These are phyloP conservation scores for Pigoraptor vietnamica DNA, from an alignment of 78 protist species.

Conservation along the genomic window DNA sequence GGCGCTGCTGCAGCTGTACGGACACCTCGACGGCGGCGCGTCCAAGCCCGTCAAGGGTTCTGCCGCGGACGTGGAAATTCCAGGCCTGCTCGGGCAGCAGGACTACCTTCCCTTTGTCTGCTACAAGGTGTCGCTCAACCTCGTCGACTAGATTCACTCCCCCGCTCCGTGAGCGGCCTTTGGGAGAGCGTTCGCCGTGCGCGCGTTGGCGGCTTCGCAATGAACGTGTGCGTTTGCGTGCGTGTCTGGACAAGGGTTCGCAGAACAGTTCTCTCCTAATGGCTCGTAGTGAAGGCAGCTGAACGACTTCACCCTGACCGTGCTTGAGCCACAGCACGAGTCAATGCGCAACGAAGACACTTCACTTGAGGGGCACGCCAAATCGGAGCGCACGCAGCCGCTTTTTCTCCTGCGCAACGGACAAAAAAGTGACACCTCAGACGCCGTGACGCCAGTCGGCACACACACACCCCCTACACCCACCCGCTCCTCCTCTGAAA, in stretches of 20 bases:
- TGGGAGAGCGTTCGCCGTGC: neutral
- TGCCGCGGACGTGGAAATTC: neutral
- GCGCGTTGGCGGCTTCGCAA: neutral
- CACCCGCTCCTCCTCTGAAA: neutral
- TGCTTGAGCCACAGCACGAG: neutral
- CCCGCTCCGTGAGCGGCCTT: neutral
- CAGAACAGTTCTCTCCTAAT: too few relatives aligned
- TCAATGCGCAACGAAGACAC: neutral
- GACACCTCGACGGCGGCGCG: neutral
- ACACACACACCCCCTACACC: neutral
- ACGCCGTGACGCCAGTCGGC: neutral
- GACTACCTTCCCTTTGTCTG: slow-evolving; percentile 19
- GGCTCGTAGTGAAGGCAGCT: neutral
- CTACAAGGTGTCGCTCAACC: neutral
- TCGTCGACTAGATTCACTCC: neutral
- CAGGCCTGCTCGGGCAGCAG: neutral
- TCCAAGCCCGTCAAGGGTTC: neutral
- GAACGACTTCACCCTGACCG: neutral
- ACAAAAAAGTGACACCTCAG: neutral
- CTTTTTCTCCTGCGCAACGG: neutral
- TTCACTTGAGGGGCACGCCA: neutral
- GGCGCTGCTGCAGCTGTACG: neutral
- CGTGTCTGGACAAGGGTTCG: too few relatives aligned
- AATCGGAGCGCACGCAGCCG: neutral
- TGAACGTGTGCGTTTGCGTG: too few relatives aligned